Base-by-base conservation (phyloP, 2,329 filamentous ascomycete genomes). In the Thermothelomyces thermophilus region DNA sequence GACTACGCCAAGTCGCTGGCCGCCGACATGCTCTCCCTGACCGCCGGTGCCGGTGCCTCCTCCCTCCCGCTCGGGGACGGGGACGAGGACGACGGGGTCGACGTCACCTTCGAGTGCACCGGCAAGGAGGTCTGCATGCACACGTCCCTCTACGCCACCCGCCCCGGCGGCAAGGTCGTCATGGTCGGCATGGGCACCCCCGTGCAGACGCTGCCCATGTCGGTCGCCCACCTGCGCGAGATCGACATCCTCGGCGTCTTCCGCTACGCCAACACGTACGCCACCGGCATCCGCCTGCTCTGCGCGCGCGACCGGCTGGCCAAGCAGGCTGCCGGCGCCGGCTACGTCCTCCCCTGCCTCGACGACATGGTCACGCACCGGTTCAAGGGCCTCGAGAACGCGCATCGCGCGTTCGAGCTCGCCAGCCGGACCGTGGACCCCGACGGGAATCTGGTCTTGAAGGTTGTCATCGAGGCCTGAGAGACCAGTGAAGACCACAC, bases 111-210 rank as follows among this genome's bases (percentile, higher is more conserved):
- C 56, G 86, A 90, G 66, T 89, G 85, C 62, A 89, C 86, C 0
- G 86, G 86, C 24, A 86, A 88, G 53, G 84, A 86, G 55, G 74
- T 78, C 0, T 88, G 85, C 63, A 82, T 87, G 68, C 85, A 88
- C 63, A 84, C 83, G 1, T 77, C 80, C n/a, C 79, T 90, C 17
- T 89, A 85, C 58, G 83, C 83, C 3, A 83, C 84, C 9, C 75
- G 75, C 51, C 75, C 85, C 0, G 86, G 86, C 22, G 86, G 86
- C 16, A 84, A 83, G 59, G 73, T 89, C 42, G 76, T 90, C 64
- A 82, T 90, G 64, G 84, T 90, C 20, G 86, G 86, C 46, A 90
- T 90, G 86, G 86, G 86, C 33, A 86, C 79, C 5, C 85, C 86
- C 0, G 77, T 88, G 46, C 84, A 89, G 64, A 88, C 84, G 0